Evolutionary conservation across 2,329 filamentous ascomycete species (phyloP), one percentile per base, ranked within the genome.

Genomic region (Arthrobotrys pseudoclavata): DNA sequence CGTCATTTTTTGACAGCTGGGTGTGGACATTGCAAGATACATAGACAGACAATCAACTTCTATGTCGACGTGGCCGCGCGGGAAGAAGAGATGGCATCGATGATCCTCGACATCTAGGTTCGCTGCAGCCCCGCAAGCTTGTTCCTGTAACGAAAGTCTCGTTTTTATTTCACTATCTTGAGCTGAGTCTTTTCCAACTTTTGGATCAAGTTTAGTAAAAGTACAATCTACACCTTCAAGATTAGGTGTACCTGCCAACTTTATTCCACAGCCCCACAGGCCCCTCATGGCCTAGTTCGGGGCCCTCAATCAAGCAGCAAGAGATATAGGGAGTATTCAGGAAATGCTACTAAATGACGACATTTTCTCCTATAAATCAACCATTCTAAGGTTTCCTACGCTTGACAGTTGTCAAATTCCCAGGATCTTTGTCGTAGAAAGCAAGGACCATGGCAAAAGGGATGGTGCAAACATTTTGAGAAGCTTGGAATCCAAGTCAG

Each of bases 351-450:
- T 9, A 9, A 9, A 9, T 60, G 55, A 60, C 55, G 34, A 18
- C 34, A 60, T 60, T 42, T 24, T 20, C 37, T 40, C 15, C 13
- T n/a, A 3, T 3, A 12, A 20, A 7, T 40, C 1, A 12, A 31
- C 34, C 42, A n/a, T 69, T 69, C 66, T 53, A 61, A 61, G 66
- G 18, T 69, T 69, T 67, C 22, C 12, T 18, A 64, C 37, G 60
- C 55, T 42, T 66, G 69, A 72, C 69, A 72, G 69, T 72, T 72
- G 69, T 72, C 69, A 71, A 64, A 22, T 60, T 60, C 60, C 69
- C 60, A 57, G 48, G 48, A 60, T 66, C 42, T 31, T 9, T 29
- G 37, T 29, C 18, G 34, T 40, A 40, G 40, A 50, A 29, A 29
- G 31, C 29, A 22, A 63, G 55, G 48, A 42, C 26, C 9, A 24